Base-by-base conservation (phyloP, 148 eudicot species). In the Mesembryanthemum crystallinum region DNA sequence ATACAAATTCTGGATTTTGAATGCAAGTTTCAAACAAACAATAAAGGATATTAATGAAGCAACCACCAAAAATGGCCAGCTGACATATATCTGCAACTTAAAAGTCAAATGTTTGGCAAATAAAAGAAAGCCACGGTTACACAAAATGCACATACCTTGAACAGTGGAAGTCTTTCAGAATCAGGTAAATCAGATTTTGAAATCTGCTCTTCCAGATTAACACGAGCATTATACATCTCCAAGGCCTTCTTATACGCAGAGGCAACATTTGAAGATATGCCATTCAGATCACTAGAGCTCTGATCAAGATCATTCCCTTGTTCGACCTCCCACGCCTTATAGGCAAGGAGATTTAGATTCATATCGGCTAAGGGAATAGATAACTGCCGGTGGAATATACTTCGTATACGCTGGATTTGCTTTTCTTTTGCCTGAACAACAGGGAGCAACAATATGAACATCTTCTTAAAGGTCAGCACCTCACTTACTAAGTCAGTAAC, bases 271-370 rank as follows among this genome's bases (percentile, higher is more conserved):
- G 97, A 76, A 67, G 96, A 49, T 72, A 95, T 83, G 25, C 84
- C 94, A 80, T 84, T 89, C 79, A 86, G 71, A 69, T 83, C 86
- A 37, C 71, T 75, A 54, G 87, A 85, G 69, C 77, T 81, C 64
- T 64, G 81, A 81, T 92, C 88, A 78, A 82, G 73, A 77, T 72
- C 75, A 67, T 49, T 82, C 75, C 96, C 96, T 58, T 86, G 89
- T 76, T 87, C 92, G 23, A 84, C 86, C 80, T 95, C 98, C 97
- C 98, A 95, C 67, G 86, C 74, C 86, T 90, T 92, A 76, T 95
- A 95, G 47, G 88, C 84, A 30, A 80, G 82, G 67, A 92, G 88
- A 72, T 82, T 86, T 18, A 85, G 83, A 61, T 63, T 80, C 74
- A 86, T 76, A 77, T 89, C 86, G 72, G 60, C 70, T 52, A 81